phyloP scores from a whole-genome alignment of 345 rosid species.

The Eucalyptus pumila region DNA sequence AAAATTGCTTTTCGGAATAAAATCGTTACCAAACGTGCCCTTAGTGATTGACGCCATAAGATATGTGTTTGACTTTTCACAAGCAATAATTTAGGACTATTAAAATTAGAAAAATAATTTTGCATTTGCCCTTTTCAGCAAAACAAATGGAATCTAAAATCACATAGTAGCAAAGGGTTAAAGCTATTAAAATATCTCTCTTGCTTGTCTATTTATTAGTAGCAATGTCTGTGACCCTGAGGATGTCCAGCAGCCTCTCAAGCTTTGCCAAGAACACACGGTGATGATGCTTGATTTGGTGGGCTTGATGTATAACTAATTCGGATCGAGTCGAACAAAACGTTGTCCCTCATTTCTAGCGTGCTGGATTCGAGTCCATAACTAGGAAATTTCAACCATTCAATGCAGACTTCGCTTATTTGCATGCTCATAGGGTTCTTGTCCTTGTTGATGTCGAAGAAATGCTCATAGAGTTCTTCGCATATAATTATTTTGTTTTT shows the following conservation, averaged over 20 bases:
- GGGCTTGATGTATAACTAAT: not conserved
- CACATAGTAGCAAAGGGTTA: too few relatives aligned
- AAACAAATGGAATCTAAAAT: too few relatives aligned
- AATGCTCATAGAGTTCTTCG: not conserved
- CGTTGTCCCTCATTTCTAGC: too few relatives aligned
- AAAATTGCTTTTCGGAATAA: accelerated
- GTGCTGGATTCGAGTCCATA: too few relatives aligned
- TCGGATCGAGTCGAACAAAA: not conserved
- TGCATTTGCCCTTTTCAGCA: too few relatives aligned
- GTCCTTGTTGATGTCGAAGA: not conserved
- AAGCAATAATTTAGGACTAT: too few relatives aligned
- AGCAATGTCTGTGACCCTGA: too few relatives aligned
- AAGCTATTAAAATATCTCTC: too few relatives aligned
- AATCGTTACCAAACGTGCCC: accelerated
- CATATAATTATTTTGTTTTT: not conserved
- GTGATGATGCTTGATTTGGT: not conserved
- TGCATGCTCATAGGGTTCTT: not conserved
- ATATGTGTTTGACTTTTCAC: not conserved
- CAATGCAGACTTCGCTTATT: not conserved
- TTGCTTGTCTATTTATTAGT: too few relatives aligned
- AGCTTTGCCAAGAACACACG: too few relatives aligned
- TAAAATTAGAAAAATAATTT: too few relatives aligned
- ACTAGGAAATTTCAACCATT: not conserved
- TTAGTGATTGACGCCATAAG: not conserved
- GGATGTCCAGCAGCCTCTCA: too few relatives aligned